These are phyloP conservation scores for Aspergillus ustus DNA, from an alignment of 2,329 filamentous ascomycete genomes.

Conservation along the genomic window DNA sequence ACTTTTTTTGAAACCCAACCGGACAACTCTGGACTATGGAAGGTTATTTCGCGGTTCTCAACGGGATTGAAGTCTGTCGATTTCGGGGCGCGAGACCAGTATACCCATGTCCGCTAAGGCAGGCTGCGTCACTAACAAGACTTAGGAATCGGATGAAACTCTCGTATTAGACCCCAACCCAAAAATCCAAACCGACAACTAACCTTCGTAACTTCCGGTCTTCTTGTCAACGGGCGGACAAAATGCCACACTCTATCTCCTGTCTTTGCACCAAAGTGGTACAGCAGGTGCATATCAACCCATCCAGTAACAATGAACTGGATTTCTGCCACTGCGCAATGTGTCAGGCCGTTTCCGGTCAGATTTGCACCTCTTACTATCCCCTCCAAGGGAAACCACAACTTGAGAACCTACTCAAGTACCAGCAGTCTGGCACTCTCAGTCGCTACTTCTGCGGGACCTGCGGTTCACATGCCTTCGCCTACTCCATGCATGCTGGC, in stretches of 20 bases:
- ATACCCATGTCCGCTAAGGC: not conserved
- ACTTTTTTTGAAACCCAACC: conserved; percentile 1
- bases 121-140: conserved; percentile 2
- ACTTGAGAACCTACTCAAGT: conserved; percentile 46
- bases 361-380: conserved; percentile 52
- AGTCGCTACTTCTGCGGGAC: conserved; percentile 55
- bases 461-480: conserved; percentile 54
- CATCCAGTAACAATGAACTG: conserved; percentile 27
- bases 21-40: not conserved
- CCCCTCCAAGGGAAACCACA: conserved; percentile 42
- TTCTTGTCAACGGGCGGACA: conserved; percentile 2
- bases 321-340: conserved; percentile 58
- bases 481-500: conserved; percentile 27
- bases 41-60: not conserved
- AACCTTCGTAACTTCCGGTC: not conserved
- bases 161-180: not conserved
- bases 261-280: conserved; percentile 37
- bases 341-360: conserved; percentile 56
- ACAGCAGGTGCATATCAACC: conserved; percentile 31
- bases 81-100: not conserved
- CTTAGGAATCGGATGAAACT: not conserved
- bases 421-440: conserved; percentile 48
- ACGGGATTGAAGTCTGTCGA: not conserved
- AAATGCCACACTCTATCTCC: conserved; percentile 25
- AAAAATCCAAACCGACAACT: not conserved